phyloP scores from a whole-genome alignment of 2,329 filamentous ascomycete species.

The Colletotrichum scovillei region DNA sequence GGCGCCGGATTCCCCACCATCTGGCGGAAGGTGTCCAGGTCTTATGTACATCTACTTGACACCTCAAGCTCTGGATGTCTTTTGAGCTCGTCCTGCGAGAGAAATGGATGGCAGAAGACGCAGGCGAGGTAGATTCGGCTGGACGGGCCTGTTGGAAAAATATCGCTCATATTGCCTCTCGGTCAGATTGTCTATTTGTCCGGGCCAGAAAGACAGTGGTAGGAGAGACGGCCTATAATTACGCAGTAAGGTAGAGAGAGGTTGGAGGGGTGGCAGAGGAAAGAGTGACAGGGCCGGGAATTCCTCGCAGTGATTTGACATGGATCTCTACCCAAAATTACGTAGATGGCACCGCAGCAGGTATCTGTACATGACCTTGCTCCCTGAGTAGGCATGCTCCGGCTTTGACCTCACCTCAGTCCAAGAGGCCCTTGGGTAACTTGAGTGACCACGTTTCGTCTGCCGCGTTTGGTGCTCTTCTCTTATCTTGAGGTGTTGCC shows the following conservation, averaged over 20 bases:
- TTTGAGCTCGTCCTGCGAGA: background rate
- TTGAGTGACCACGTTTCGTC: background rate
- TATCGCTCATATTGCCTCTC: conserved; percentile 25
- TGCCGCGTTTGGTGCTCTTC: background rate
- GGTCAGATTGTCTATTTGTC: conserved; percentile 3
- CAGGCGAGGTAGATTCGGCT: conserved; percentile 9
- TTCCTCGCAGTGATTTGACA: conserved; percentile 19
- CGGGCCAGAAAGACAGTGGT: background rate
- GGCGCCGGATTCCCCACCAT: conserved; percentile 28
- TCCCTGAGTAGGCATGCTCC: no score
- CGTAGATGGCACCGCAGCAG: conserved; percentile 16
- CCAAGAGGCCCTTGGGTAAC: background rate
- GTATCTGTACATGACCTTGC: background rate
- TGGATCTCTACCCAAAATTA: conserved; percentile 18
- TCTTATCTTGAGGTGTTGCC: background rate
- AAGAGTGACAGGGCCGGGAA: conserved; percentile 9
- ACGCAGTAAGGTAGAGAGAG: background rate
- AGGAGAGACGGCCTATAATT: no score
- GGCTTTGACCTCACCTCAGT: background rate
- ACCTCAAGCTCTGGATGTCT: background rate
- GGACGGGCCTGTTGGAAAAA: conserved; percentile 22
- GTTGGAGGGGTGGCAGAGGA: conserved; percentile 3
- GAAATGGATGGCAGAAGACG: background rate
- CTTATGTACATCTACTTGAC: conserved; percentile 15
- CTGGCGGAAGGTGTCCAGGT: conserved; percentile 7